These are phyloP conservation scores for Solanum rostratum DNA, from an alignment of 257 asterid species.

Conservation along the genomic window DNA sequence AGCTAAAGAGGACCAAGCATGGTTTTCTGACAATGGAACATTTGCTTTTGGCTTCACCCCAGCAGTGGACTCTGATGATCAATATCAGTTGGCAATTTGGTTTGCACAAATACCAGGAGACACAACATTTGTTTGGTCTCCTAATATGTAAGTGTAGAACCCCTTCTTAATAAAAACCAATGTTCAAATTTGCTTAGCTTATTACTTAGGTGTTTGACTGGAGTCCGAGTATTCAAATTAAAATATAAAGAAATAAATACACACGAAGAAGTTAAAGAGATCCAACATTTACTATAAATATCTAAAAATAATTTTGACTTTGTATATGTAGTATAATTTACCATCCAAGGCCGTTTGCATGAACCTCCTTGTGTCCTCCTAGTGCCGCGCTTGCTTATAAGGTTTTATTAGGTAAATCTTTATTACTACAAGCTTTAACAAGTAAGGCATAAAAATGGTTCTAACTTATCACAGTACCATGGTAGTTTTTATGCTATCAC, in stretches of 20 bases:
- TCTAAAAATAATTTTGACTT: neutral
- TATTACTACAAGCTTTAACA: neutral
- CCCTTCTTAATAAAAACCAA: neutral
- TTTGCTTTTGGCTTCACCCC: conserved; percentile 71
- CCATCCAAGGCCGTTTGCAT: neutral
- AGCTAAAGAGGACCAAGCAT: conserved; percentile 45
- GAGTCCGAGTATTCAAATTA: neutral
- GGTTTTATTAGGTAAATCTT: neutral
- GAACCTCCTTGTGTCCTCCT: neutral
- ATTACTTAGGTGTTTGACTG: neutral
- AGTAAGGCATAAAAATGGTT: neutral
- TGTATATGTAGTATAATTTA: neutral
- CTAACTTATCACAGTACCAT: neutral
- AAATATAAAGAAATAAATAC: neutral
- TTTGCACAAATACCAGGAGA: conserved; percentile 68
- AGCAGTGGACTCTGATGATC: conserved; percentile 13
- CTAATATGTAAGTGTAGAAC: conserved; percentile 47
- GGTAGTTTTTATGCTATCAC: neutral
- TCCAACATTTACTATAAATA: neutral
- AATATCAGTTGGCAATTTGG: conserved; percentile 63
- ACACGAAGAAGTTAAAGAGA: neutral
- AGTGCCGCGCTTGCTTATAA: neutral
- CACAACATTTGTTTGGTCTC: conserved; percentile 66
- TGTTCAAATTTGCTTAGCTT: neutral
- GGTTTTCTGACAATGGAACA: conserved; percentile 73